These are phyloP conservation scores for Theileria orientalis DNA, from an alignment of 169 alveolate species.

Conservation along the genomic window DNA sequence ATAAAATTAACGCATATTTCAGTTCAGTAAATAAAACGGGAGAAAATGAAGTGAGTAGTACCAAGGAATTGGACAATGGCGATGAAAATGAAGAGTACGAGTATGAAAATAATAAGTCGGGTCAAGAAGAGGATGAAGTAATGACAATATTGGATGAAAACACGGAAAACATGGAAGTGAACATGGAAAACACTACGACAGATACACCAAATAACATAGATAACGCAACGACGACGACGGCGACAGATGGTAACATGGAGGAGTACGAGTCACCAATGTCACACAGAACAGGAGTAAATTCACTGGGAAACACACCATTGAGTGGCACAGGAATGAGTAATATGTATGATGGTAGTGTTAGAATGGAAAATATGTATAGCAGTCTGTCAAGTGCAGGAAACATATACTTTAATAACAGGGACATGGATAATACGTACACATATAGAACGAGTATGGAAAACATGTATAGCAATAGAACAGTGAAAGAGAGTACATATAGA, in stretches of 20 bases:
- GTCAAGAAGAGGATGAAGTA: background rate
- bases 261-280: too few relatives aligned
- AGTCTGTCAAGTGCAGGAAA: too few relatives aligned
- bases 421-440: too few relatives aligned
- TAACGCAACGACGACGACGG: too few relatives aligned
- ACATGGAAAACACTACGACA: background rate
- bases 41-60: background rate
- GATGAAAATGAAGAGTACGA: background rate
- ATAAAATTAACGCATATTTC: conserved; percentile 17
- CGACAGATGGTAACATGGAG: too few relatives aligned
- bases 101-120: background rate
- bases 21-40: background rate
- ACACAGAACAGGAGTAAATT: too few relatives aligned
- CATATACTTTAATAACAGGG: too few relatives aligned
- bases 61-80: background rate
- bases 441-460: background rate
- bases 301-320: too few relatives aligned
- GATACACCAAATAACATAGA: too few relatives aligned
- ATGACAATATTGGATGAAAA: background rate
- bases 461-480: background rate
- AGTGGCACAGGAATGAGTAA: too few relatives aligned
- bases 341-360: too few relatives aligned
- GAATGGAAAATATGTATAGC: too few relatives aligned
- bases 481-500: conserved; percentile 30
- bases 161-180: background rate